phyloP scores from a whole-genome alignment of 495 filamentous ascomycete species.

The Talaromyces thailandensis region DNA sequence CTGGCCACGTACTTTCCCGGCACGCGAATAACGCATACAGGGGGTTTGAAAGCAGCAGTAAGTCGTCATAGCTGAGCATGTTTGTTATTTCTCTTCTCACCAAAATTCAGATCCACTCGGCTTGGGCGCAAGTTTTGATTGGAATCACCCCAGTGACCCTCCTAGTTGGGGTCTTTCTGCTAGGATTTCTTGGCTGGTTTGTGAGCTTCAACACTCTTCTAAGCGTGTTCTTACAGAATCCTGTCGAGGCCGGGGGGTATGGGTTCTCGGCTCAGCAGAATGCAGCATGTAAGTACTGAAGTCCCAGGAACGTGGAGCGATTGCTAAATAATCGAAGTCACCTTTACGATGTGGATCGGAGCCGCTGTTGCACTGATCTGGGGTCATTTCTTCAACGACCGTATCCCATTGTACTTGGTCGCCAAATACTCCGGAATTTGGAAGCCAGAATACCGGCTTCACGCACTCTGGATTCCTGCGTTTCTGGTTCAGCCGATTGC shows the following conservation, averaged over 20 bases:
- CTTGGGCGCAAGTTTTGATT: slow-evolving; percentile 12
- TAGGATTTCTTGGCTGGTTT: slow-evolving; percentile 25
- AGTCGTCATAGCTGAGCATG: background rate
- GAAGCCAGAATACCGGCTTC: slow-evolving; percentile 44
- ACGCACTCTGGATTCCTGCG: slow-evolving; percentile 36
- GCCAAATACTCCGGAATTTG: slow-evolving; percentile 29
- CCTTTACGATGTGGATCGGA: slow-evolving; percentile 41
- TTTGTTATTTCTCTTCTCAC: background rate
- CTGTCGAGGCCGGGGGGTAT: slow-evolving; percentile 24
- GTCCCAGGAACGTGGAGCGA: background rate
- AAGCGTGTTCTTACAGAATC: slow-evolving; percentile 27
- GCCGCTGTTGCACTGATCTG: slow-evolving; percentile 30
- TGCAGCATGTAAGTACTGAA: slow-evolving; percentile 22
- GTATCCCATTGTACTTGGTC: slow-evolving; percentile 31
- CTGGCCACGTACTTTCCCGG: slow-evolving; percentile 24
- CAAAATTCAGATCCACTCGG: background rate
- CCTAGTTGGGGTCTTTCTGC: slow-evolving; percentile 16
- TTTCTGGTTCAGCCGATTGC: slow-evolving; percentile 37
- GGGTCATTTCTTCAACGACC: slow-evolving; percentile 36
- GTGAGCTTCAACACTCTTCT: slow-evolving; percentile 23
- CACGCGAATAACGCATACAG: slow-evolving; percentile 13
- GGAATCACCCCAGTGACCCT: slow-evolving; percentile 21
- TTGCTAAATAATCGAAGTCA: slow-evolving; percentile 15
- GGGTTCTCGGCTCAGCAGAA: slow-evolving; percentile 26
- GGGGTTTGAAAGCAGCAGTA: slow-evolving; percentile 13